Conservation (phyloP, 2,329 filamentous ascomycete genomes). For the Ceratocystis diversiconidia region DNA sequence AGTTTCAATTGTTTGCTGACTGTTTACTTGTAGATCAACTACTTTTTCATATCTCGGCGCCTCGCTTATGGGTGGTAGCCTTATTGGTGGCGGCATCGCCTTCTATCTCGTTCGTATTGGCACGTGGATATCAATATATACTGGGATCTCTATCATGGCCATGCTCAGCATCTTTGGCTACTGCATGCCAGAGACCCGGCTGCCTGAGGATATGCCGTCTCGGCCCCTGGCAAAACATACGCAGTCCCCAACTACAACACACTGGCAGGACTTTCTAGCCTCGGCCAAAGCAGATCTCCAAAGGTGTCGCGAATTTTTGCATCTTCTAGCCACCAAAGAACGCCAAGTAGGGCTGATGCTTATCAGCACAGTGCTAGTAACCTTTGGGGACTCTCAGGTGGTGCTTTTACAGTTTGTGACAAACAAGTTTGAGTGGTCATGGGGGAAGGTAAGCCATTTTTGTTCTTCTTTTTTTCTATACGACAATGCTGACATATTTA, state of each 20-base stretch:
- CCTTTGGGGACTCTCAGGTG: constrained; percentile 16
- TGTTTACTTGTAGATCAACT: constrained; percentile 14
- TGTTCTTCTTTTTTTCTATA: background rate
- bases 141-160: constrained; percentile 15
- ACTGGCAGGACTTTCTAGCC: constrained; percentile 15
- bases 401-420: constrained; percentile 23
- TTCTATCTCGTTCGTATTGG: constrained; percentile 19
- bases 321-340: constrained; percentile 12
- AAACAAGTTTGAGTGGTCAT: constrained; percentile 21
- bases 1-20: background rate
- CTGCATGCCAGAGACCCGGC: constrained; percentile 19
- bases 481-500: background rate
- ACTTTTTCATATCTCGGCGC: constrained; percentile 20
- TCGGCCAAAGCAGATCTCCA: constrained; percentile 7
- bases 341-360: constrained; percentile 16
- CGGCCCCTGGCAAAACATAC: background rate
- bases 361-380: constrained; percentile 14
- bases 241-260: background rate
- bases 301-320: constrained; percentile 13
- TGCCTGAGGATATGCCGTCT: constrained; percentile 1
- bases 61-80: constrained; percentile 16
- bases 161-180: constrained; percentile 13
- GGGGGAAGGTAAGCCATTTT: constrained; percentile 13
- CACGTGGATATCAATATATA: constrained; percentile 17
- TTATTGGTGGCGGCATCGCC: constrained; percentile 19